Evolutionary conservation across 2,329 filamentous ascomycete genomes (phyloP), one percentile per base, ranked within the genome.

Genomic region (Parafenestella ontariensis): DNA sequence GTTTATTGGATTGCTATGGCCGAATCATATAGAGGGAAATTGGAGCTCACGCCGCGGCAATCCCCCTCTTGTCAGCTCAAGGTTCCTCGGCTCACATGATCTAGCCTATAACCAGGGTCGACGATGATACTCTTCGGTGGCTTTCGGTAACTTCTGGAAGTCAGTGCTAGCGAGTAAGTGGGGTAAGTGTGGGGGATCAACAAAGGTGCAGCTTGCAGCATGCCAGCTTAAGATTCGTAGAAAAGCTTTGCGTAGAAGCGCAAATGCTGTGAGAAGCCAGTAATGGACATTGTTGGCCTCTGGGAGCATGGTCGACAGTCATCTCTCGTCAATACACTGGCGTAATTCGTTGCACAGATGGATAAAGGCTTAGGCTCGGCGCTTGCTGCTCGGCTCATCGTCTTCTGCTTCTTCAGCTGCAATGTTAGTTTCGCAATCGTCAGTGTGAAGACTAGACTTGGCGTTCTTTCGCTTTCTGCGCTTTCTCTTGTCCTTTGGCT

Each of bases 111-210:
- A 29, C n/a, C 11, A 40, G 33, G 44, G 34, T 44, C 52, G 40
- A 39, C 52, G 40, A 39, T 18, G 15, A 42, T 23, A 23, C 15
- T 47, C 15, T 49, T 55, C 57, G 60, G 60, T 49, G 43, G 40
- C 48, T 49, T 61, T 71, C 58, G 60, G 61, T 56, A 64, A 64
- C 40, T 50, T 46, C 31, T 46, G 11, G 18, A 44, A 42, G 61
- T 70, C 58, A 61, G 51, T 53, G 31, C 37, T 48, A 44, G 50
- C 59, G 61, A 68, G 64, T 66, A 65, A 65, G 61, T 55, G 61
- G 58, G 59, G 62, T 62, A 61, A 54, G 43, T 31, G 56, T 47
- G 54, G 53, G 47, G 44, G 40, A 52, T 49, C 26, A 49, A 50
- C 31, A 48, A 29, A 45, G 17, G 33, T 37, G 37, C 43, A 48